Evolutionary conservation across 176 grass and related monocot species (phyloP), one percentile per base, ranked within the genome.

Genomic region (Olyra latifolia): DNA sequence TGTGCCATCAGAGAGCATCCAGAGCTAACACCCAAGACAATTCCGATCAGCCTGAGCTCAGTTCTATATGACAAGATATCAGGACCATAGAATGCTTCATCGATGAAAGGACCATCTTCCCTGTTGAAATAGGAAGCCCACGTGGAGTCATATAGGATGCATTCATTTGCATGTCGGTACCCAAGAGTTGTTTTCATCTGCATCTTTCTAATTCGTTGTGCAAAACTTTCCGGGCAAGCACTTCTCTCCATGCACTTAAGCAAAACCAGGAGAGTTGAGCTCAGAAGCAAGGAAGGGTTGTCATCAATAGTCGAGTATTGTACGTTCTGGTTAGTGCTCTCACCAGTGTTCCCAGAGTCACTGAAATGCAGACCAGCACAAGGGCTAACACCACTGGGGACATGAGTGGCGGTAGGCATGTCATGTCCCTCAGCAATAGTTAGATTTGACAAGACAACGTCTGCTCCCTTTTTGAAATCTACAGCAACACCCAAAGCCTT

Each of bases 61-160:
- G 43, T 72, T 55, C 23, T 43, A 10, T 78, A 90, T 30, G 60
- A 86, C 12, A 41, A 14, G 72, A 90, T 79, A 14, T 86, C 74
- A 20, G 74, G 23, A 0, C 79, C 88, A 79, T 90, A 86, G 64
- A 90, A 86, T 66, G 53, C 50, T 66, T 86, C 74, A 49, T 90
- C 84, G 0, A 90, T 83, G 58, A 90, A 86, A 42, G 88, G 88
- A 10, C 83, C 88, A 58, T 82, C 83, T 42, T 82, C 78, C 42
- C 29, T 82, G 47, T 45, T 16, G 29, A 90, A 20, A 59, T 69
- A 62, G 13, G 64, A 83, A 61, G 47, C 43, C 83, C 66, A 90
- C 35, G 75, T 48, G 0, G 67, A 52, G 32, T 82, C 88, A 82
- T 78, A 86, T 2, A 86, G 32, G 40, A 86, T 66, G 53, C 83